phyloP scores from a whole-genome alignment of 75 land plant genomes.

The Selaginella moellendorffii region DNA sequence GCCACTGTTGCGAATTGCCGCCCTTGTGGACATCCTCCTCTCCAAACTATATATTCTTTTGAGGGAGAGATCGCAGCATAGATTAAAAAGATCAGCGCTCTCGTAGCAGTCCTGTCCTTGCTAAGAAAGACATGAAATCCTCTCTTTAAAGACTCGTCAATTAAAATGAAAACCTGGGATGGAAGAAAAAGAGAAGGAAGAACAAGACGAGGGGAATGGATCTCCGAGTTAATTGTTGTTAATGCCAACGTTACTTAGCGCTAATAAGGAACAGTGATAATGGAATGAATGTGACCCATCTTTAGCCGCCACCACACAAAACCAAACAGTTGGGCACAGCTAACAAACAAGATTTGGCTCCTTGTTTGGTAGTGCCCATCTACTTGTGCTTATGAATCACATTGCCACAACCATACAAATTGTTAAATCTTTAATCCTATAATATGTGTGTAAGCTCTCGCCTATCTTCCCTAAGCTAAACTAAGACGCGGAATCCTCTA shows the following conservation, averaged over 20 bases:
- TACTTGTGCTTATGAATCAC: background rate
- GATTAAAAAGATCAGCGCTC: too few relatives aligned
- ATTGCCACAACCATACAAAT: background rate
- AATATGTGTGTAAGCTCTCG: background rate
- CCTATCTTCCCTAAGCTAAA: background rate
- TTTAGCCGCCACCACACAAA: too few relatives aligned
- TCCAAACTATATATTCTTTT: background rate
- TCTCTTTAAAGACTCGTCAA: background rate
- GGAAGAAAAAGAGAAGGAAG: background rate
- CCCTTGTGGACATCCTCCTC: background rate
- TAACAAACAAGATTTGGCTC: background rate
- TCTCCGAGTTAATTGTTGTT: background rate
- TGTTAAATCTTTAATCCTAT: background rate
- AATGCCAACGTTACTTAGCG: background rate
- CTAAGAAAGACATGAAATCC: background rate
- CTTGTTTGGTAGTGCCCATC: background rate
- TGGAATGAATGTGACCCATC: background rate
- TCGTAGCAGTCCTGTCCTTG: too few relatives aligned
- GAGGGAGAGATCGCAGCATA: background rate
- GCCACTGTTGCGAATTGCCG: background rate
- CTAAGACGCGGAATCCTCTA: too few relatives aligned
- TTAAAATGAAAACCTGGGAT: background rate
- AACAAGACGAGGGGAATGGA: background rate
- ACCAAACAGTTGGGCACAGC: slow-evolving; percentile 2
- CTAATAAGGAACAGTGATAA: background rate